Evolutionary conservation across 177 flowering plant species (phyloP).

Genomic region (Telopea speciosissima): DNA sequence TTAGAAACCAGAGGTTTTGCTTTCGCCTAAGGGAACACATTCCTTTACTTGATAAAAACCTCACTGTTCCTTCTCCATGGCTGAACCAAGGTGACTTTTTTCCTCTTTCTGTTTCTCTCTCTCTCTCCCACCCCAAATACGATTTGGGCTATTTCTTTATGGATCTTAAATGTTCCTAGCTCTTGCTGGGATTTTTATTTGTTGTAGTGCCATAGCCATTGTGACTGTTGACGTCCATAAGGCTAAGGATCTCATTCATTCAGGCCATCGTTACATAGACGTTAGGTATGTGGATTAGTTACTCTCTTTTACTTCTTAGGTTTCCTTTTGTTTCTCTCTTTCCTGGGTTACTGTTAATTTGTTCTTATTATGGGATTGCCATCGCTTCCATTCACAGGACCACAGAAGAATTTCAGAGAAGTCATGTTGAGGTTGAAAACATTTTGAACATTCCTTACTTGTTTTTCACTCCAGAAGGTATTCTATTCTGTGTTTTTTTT

Average conservation of each 20-base stretch:
- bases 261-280: constrained; percentile 62
- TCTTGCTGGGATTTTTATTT: too few relatives aligned
- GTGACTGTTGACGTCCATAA: constrained; percentile 54
- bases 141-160: too few relatives aligned
- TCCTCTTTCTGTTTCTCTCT: too few relatives aligned
- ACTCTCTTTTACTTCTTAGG: neutral
- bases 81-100: too few relatives aligned
- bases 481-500: neutral
- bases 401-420: constrained; percentile 62
- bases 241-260: constrained; percentile 47
- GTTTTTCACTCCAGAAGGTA: constrained; percentile 66
- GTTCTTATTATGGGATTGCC: neutral
- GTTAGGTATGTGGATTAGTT: constrained; percentile 43
- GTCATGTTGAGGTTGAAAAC: constrained; percentile 49
- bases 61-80: too few relatives aligned
- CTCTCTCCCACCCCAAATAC: too few relatives aligned
- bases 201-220: constrained; percentile 32
- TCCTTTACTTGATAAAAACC: too few relatives aligned
- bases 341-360: neutral
- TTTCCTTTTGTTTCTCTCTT: neutral
- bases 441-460: constrained; percentile 60
- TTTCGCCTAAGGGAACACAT: too few relatives aligned
- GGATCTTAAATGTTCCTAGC: too few relatives aligned
- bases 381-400: constrained; percentile 39
- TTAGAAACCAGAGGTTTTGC: too few relatives aligned